phyloP scores from a whole-genome alignment of 345 rosid species.

The Schrenkiella parvula region DNA sequence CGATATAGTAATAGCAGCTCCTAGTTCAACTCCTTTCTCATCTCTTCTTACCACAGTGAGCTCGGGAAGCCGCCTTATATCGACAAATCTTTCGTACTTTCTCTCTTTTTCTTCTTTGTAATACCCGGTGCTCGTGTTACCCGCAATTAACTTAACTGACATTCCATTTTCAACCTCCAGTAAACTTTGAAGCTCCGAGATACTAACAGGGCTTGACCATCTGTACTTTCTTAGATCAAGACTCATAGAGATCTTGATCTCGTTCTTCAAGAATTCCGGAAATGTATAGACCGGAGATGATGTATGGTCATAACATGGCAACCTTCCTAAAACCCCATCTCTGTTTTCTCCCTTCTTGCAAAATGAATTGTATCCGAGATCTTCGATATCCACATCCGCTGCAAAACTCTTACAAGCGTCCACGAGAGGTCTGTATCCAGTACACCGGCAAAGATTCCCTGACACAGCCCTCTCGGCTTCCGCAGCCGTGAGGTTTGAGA shows the following conservation, averaged over 20 bases:
- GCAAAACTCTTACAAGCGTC: conserved; percentile 93
- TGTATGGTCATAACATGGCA: conserved; percentile 46
- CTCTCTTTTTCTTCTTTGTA: conserved; percentile 54
- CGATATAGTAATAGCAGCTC: conserved; percentile 74
- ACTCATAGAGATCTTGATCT: conserved; percentile 27
- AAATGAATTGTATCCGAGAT: conserved; percentile 73
- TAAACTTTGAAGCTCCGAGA: conserved; percentile 51
- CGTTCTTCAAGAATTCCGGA: conserved; percentile 65
- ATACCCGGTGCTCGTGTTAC: conserved; percentile 76
- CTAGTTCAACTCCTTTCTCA: conserved; percentile 57
- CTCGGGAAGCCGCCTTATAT: conserved; percentile 58
- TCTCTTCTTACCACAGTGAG: conserved; percentile 47
- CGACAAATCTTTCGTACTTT: conserved; percentile 47
- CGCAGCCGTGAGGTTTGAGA: conserved; percentile 63
- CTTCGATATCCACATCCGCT: conserved; percentile 76
- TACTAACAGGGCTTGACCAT: conserved; percentile 55
- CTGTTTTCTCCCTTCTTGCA: conserved; percentile 58
- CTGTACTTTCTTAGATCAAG: conserved; percentile 39
- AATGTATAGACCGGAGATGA: conserved; percentile 36
- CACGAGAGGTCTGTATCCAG: conserved; percentile 84
- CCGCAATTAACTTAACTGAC: conserved; percentile 56
- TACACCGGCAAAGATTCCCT: conserved; percentile 94
- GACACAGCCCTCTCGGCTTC: conserved; percentile 81
- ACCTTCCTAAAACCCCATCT: conserved; percentile 29
- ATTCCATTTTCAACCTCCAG: conserved; percentile 30